These are phyloP conservation scores for Trichosporon sp. DNA, from an alignment of 1,284 basidiomycete species.

Conservation along the genomic window DNA sequence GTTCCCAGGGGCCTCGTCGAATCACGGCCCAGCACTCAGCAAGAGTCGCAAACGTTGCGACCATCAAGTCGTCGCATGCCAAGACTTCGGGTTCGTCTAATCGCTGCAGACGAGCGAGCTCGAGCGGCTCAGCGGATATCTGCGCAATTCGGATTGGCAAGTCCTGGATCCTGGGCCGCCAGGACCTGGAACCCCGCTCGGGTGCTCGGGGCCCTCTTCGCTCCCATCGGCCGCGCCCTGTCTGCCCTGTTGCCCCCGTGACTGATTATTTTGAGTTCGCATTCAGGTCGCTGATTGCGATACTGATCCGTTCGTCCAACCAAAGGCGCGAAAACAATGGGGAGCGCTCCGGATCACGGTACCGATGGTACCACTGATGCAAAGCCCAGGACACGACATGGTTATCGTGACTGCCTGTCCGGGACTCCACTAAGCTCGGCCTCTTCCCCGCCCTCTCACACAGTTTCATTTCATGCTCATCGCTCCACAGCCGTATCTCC, in stretches of 20 bases:
- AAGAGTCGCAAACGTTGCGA: not conserved
- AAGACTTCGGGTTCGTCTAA: not conserved
- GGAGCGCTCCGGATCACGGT: not conserved
- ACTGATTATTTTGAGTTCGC: not conserved
- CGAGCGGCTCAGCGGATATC: not conserved
- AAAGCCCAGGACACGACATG: not conserved
- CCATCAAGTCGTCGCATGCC: not conserved
- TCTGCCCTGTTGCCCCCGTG: not conserved
- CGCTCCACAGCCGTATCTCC: not conserved
- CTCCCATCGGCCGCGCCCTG: not conserved
- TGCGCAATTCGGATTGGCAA: not conserved
- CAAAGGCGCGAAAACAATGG: not conserved
- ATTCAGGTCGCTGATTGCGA: not conserved
- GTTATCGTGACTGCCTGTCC: not conserved
- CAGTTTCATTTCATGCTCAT: not conserved
- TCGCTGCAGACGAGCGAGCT: not conserved
- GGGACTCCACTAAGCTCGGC: not conserved
- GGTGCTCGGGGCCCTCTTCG: not conserved
- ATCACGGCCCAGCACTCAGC: not conserved
- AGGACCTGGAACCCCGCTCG: not conserved
- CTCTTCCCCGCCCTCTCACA: not conserved
- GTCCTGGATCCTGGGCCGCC: not conserved
- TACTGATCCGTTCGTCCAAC: not conserved
- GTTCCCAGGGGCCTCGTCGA: not conserved
- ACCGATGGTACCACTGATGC: not conserved